Percentiles rank a stretch among this genome's conserved stretches.
These are phyloP conservation scores for Pythium pectinolyticum DNA, from an alignment of 352 stramenopile genomes.

Conservation along the genomic window DNA sequence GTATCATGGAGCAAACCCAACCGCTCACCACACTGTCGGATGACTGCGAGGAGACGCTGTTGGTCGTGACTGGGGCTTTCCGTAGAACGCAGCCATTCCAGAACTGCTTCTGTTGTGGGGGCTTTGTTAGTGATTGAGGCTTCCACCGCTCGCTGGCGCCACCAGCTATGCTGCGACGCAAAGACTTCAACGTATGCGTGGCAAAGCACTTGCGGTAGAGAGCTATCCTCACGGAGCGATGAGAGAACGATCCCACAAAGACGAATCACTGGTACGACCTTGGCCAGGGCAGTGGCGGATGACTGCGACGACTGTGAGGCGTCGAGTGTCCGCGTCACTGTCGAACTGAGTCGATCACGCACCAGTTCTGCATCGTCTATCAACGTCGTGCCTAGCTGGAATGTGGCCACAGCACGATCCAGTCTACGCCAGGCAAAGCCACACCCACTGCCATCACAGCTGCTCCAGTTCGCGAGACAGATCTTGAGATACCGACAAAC, in stretches of 20 bases:
- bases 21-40: constrained; percentile 8
- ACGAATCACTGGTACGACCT: constrained; percentile 7
- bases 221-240: neutral
- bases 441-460: neutral
- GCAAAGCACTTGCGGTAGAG: constrained; percentile 1
- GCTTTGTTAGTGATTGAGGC: neutral
- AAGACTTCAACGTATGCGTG: constrained; percentile 13
- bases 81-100: constrained; percentile 8
- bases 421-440: constrained; percentile 9
- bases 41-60: neutral
- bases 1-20: constrained; percentile 3
- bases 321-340: neutral
- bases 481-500: constrained; percentile 5
- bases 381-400: neutral
- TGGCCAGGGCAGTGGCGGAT: constrained; percentile 1
- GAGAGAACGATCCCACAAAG: constrained; percentile 7
- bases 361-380: neutral
- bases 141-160: constrained; percentile 8
- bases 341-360: constrained; percentile 5
- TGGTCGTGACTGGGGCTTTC: neutral
- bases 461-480: constrained; percentile 1
- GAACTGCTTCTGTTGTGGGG: neutral
- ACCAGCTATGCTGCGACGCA: constrained; percentile 3
- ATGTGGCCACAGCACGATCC: neutral
- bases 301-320: constrained; percentile 3